phyloP scores from a whole-genome alignment of 1,284 basidiomycete genomes.

The Sanghuangporus sanghuang region DNA sequence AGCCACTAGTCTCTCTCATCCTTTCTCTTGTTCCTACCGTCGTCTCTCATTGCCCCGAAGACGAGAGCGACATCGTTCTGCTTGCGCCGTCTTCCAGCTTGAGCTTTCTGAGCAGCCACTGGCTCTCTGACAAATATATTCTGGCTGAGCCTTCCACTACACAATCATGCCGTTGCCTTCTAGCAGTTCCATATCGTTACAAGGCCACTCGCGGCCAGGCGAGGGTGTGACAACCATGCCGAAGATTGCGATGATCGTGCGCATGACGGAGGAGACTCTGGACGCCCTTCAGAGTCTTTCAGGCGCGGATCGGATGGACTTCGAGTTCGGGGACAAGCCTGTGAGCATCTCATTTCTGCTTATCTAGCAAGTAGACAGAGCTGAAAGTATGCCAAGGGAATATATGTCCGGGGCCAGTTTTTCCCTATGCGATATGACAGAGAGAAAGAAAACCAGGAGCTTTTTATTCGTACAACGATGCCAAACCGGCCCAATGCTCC shows the following conservation, averaged over 20 bases:
- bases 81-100: neutral
- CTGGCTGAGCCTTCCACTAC: neutral
- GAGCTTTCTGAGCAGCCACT: neutral
- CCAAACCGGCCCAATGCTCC: conserved; percentile 51
- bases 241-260: conserved; percentile 67
- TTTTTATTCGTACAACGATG: conserved; percentile 61
- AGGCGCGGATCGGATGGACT: conserved; percentile 42
- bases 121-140: neutral
- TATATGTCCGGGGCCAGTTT: conserved; percentile 57
- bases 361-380: neutral
- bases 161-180: conserved; percentile 57
- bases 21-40: neutral
- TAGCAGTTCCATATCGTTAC: conserved; percentile 47
- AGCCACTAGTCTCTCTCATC: neutral
- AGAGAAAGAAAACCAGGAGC: conserved; percentile 58
- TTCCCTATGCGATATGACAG: conserved; percentile 50
- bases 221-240: conserved; percentile 51
- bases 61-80: neutral
- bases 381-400: conserved; percentile 38
- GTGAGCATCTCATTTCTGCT: conserved; percentile 33
- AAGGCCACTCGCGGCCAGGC: conserved; percentile 47
- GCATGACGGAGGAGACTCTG: conserved; percentile 62
- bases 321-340: conserved; percentile 54
- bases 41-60: neutral
- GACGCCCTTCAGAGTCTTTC: conserved; percentile 54